Conservation (phyloP, 1,139 yeast species). For the Pichia sp. region DNA sequence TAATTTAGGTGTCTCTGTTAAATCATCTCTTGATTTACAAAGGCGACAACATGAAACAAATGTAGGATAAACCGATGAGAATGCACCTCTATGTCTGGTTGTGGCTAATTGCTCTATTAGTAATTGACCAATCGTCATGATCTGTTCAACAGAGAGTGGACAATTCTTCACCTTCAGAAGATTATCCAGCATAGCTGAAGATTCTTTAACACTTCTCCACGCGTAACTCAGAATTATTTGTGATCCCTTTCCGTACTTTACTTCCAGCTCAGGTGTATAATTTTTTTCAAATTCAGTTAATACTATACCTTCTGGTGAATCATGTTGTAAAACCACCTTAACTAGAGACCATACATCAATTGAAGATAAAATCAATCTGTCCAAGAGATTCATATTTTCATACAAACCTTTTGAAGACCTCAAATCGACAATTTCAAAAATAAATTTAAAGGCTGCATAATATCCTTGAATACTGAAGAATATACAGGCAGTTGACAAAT, state of each 20-base stretch:
- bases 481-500: constrained; percentile 37
- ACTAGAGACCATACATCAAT: constrained; percentile 46
- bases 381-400: neutral
- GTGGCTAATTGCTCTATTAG: constrained; percentile 60
- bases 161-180: constrained; percentile 30
- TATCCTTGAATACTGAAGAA: constrained; percentile 58
- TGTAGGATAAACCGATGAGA: constrained; percentile 78
- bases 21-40: constrained; percentile 30
- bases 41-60: constrained; percentile 55
- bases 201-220: constrained; percentile 83
- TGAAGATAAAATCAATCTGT: constrained; percentile 26
- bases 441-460: constrained; percentile 47
- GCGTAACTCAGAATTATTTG: constrained; percentile 64
- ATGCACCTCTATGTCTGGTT: constrained; percentile 86
- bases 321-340: constrained; percentile 52
- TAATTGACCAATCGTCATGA: constrained; percentile 40
- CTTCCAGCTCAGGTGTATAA: constrained; percentile 31
- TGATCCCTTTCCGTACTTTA: constrained; percentile 44
- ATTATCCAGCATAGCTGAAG: constrained; percentile 46
- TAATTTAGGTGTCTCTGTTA: constrained; percentile 32
- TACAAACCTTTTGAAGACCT: constrained; percentile 4
- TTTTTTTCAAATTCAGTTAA: constrained; percentile 37
- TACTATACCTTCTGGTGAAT: constrained; percentile 58
- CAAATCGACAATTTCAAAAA: constrained; percentile 34
- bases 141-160: constrained; percentile 22